A percentile compares a stretch with the other conserved stretches of the same genome.
These are phyloP conservation scores for Cytospora leucostoma DNA, from an alignment of 2,329 filamentous ascomycete genomes.

Conservation along the genomic window DNA sequence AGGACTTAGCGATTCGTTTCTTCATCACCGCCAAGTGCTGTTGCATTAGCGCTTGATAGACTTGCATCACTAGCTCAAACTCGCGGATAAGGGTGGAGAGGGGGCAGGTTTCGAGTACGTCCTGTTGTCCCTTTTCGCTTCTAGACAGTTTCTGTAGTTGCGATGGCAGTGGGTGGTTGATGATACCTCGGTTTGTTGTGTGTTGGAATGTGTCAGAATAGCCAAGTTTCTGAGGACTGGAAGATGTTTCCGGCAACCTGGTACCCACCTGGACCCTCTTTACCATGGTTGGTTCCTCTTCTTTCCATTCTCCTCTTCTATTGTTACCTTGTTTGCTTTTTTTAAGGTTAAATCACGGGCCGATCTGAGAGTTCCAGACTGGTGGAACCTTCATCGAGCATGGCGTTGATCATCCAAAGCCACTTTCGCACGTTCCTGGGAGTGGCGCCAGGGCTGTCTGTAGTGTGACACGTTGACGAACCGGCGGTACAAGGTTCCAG, in stretches of 20 bases:
- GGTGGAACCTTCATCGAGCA: background rate
- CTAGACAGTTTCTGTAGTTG: background rate
- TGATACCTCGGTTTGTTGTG: background rate
- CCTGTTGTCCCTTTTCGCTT: background rate
- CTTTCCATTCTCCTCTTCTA: background rate
- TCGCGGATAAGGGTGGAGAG: background rate
- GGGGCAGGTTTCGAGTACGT: background rate
- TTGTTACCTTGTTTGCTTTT: background rate
- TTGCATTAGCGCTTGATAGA: background rate
- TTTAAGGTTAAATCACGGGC: background rate
- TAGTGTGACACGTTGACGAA: constrained; percentile 10
- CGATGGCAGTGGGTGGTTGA: background rate
- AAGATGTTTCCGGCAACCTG: background rate
- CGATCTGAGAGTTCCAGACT: background rate
- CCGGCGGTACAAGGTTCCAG: constrained; percentile 10
- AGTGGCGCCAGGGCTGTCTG: background rate
- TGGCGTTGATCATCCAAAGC: constrained; percentile 1
- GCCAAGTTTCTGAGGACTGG: background rate
- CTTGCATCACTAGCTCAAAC: constrained; percentile 20
- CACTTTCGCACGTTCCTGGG: constrained; percentile 12
- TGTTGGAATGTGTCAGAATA: background rate
- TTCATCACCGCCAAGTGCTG: constrained; percentile 4
- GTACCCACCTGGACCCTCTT: background rate
- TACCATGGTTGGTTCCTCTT: background rate
- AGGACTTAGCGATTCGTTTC: constrained; percentile 12